phyloP scores from a whole-genome alignment of 305 asterid genomes.

The Lippia alba region DNA sequence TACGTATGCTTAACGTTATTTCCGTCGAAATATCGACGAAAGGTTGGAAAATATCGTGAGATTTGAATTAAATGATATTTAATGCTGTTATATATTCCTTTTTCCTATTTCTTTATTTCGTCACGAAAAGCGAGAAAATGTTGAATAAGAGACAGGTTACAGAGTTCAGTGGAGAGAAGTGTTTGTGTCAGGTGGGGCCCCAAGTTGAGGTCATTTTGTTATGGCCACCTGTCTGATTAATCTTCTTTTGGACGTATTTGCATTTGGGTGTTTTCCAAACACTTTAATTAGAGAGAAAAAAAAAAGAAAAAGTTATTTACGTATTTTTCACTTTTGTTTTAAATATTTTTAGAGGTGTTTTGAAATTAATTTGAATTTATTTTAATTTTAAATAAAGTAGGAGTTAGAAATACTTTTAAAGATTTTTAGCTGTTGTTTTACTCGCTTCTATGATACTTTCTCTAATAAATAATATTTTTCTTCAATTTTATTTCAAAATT shows the following conservation, averaged over 20 bases:
- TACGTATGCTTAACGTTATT: constrained; percentile 12
- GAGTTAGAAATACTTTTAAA: too few species aligned
- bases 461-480: too few species aligned
- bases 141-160: constrained; percentile 32
- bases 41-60: constrained; percentile 5
- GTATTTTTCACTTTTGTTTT: too few species aligned
- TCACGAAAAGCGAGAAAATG: constrained; percentile 38
- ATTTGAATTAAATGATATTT: background rate
- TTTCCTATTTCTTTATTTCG: background rate
- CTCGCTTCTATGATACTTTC: too few species aligned
- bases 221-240: constrained; percentile 40
- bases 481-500: too few species aligned
- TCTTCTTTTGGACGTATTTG: constrained; percentile 13
- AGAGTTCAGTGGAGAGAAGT: constrained; percentile 39
- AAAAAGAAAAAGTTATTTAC: too few species aligned
- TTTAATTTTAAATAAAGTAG: too few species aligned
- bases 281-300: background rate
- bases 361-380: too few species aligned
- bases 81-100: background rate
- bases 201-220: constrained; percentile 25
- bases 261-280: background rate
- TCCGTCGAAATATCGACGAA: background rate
- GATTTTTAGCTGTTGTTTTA: too few species aligned
- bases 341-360: too few species aligned
- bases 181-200: constrained; percentile 47